A percentile compares a stretch with the other conserved stretches of the same genome.
Evolutionary conservation across 2,329 filamentous ascomycete genomes (phyloP).

Genomic region (Aspergillus melleus): DNA sequence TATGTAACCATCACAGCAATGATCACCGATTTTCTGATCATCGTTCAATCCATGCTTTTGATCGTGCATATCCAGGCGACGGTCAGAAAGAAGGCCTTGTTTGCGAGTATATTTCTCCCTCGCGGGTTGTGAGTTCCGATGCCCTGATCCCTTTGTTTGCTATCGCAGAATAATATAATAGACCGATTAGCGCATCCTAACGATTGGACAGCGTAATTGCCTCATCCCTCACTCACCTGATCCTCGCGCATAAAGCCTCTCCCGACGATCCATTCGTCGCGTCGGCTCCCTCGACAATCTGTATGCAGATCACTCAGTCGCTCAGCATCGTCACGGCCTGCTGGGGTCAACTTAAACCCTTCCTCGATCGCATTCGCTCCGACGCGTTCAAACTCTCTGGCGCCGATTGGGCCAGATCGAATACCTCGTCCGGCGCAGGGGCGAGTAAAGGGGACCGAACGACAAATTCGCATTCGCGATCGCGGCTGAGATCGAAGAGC

Average conservation of each 20-base stretch:
- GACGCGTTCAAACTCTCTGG: conserved; percentile 18
- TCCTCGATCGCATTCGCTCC: conserved; percentile 21
- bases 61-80: conserved; percentile 22
- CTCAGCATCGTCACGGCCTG: conserved; percentile 26
- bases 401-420: background rate
- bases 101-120: conserved; percentile 23
- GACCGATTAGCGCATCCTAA: background rate
- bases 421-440: background rate
- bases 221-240: conserved; percentile 14
- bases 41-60: conserved; percentile 22
- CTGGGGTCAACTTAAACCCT: conserved; percentile 24
- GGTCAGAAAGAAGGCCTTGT: conserved; percentile 15
- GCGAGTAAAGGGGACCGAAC: background rate
- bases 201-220: conserved; percentile 13
- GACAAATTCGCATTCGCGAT: background rate
- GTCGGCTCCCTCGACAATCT: conserved; percentile 18
- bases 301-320: conserved; percentile 18
- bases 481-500: background rate
- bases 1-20: conserved; percentile 21
- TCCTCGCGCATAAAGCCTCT: conserved; percentile 6
- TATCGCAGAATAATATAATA: background rate
- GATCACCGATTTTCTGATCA: conserved; percentile 21
- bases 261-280: conserved; percentile 15
- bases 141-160: background rate
- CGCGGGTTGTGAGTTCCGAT: conserved; percentile 18